Evolutionary conservation across 257 asterid species (phyloP).

Genomic region (Forsythia suspensa): DNA sequence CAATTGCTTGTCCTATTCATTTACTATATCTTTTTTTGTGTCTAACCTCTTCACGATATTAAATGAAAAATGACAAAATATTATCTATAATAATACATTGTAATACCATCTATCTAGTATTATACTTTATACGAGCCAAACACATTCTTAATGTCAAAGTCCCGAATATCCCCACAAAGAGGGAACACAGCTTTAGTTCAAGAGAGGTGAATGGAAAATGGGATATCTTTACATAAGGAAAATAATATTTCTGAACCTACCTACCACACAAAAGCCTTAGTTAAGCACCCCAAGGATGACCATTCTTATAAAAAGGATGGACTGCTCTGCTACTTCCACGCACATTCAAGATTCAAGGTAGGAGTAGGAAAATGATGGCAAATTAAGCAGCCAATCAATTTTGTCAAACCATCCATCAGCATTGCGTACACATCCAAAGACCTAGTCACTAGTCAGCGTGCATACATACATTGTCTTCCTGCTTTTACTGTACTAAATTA

Average conservation of each 20-base stretch:
- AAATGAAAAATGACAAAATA: too few species aligned
- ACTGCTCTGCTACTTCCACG: not conserved
- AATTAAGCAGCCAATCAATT: not conserved
- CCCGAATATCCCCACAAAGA: too few species aligned
- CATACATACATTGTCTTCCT: not conserved
- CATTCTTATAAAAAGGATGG: not conserved
- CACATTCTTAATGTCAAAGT: too few species aligned
- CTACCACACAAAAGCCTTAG: not conserved
- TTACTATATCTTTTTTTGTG: too few species aligned
- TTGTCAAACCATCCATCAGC: not conserved
- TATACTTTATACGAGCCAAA: too few species aligned
- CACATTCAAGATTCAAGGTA: not conserved
- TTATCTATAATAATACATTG: too few species aligned
- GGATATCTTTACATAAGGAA: too few species aligned
- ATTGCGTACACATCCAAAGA: not conserved
- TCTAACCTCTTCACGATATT: too few species aligned
- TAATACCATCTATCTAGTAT: too few species aligned
- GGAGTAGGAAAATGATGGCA: not conserved
- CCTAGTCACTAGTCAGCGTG: not conserved
- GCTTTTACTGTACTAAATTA: not conserved
- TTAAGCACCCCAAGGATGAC: conserved; percentile 4
- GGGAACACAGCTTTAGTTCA: too few species aligned
- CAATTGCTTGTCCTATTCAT: not conserved
- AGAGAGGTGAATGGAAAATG: too few species aligned
- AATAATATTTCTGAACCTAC: not conserved